These are phyloP conservation scores for Westerdykella ornata DNA, from an alignment of 2,329 filamentous ascomycete genomes.

Conservation along the genomic window DNA sequence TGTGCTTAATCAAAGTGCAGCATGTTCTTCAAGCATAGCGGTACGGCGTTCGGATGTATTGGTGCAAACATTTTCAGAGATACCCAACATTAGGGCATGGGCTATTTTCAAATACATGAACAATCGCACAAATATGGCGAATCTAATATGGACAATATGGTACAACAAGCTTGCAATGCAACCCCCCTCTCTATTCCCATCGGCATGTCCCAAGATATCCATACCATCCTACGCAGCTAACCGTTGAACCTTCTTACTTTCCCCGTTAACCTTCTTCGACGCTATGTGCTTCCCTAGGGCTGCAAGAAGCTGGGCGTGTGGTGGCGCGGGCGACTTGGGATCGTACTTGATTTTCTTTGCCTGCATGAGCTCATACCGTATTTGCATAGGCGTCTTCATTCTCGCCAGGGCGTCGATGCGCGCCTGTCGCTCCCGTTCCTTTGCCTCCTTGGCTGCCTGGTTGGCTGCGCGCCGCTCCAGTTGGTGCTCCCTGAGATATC, in stretches of 20 bases:
- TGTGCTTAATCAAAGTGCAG: background rate
- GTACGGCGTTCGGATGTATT: background rate
- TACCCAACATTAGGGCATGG: background rate
- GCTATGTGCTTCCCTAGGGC: slow-evolving; percentile 40
- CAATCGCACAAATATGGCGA: background rate
- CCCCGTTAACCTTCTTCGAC: slow-evolving; percentile 9
- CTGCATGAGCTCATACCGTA: slow-evolving; percentile 28
- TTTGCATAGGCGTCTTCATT: slow-evolving; percentile 33
- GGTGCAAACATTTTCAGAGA: background rate
- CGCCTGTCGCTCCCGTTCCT: slow-evolving; percentile 30
- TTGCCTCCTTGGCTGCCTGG: slow-evolving; percentile 23
- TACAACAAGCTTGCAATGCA: slow-evolving; percentile 4
- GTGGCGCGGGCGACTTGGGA: slow-evolving; percentile 5
- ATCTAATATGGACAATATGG: slow-evolving; percentile 20
- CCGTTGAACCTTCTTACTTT: slow-evolving; percentile 4
- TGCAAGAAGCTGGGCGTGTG: slow-evolving; percentile 27
- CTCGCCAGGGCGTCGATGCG: slow-evolving; percentile 6
- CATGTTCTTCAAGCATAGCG: background rate
- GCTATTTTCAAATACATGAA: background rate
- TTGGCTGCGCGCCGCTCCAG: slow-evolving; percentile 52
- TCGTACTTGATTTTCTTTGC: slow-evolving; percentile 16
- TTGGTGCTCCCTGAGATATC: slow-evolving; percentile 59
- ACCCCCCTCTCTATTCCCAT: background rate
- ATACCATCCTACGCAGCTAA: slow-evolving; percentile 1
- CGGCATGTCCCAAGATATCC: slow-evolving; percentile 10